Percentiles rank a stretch among this genome's conserved stretches.
Conservation (phyloP, 139 green algal genomes). For the Raphidocelis subcapitata region DNA sequence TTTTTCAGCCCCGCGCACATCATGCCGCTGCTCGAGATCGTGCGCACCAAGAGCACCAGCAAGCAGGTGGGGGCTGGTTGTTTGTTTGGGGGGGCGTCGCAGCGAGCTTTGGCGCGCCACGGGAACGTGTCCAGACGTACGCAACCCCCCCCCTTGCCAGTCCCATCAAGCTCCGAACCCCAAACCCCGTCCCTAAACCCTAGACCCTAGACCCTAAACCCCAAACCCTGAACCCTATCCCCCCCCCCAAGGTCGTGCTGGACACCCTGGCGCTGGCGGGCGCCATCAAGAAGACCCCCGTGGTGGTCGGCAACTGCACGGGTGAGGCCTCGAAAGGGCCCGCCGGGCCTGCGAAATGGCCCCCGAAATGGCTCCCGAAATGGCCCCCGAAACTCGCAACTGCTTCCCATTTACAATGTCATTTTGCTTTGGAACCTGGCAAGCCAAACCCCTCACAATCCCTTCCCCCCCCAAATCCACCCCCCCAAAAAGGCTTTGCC, state of each 20-base stretch:
- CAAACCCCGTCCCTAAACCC: neutral
- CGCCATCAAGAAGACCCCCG: slow-evolving; percentile 96
- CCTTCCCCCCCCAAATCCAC: no score
- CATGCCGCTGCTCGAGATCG: slow-evolving; percentile 99
- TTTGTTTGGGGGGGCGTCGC: neutral
- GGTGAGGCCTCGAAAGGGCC: no score
- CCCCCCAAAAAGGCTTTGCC: no score
- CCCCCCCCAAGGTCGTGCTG: slow-evolving; percentile 75
- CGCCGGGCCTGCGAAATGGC: neutral
- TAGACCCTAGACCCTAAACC: no score
- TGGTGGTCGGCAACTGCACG: slow-evolving; percentile 99
- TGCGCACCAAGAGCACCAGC: slow-evolving; percentile 84
- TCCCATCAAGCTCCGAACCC: neutral
- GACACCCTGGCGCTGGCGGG: slow-evolving; percentile 85
- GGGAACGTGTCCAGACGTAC: neutral
- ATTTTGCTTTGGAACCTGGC: no score
- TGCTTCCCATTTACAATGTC: no score
- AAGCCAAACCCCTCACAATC: no score
- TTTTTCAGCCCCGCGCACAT: slow-evolving; percentile 98
- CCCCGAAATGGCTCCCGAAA: neutral
- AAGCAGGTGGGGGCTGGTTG: slow-evolving; percentile 63
- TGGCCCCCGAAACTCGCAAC: no score
- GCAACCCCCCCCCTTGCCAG: neutral
- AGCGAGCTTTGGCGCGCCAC: neutral
- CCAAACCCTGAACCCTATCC: neutral